Base-by-base conservation (phyloP, 805 yeast genomes). In the Suhomyces emberorum region DNA sequence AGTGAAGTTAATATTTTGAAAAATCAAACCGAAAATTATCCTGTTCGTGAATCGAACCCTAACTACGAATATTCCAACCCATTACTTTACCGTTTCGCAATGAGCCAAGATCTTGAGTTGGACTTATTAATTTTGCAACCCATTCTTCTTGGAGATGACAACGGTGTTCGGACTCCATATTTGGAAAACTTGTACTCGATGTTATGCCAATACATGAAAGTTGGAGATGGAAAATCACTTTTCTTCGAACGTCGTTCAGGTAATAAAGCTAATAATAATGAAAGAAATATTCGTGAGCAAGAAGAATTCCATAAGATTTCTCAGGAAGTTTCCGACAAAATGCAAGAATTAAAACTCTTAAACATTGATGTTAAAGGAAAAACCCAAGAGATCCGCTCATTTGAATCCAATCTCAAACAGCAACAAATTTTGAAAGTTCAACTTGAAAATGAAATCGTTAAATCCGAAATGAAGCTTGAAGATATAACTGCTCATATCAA, bases 61-160 rank as follows among this genome's bases (percentile, higher is more conserved):
- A 42, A 66, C 35, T 69, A 61, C 32, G 42, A 69, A 27, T 71
- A 71, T 43, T 68, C 77, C 11, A 85, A 88, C 28, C 62, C 70
- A 28, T 63, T 83, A 37, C 81, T 83, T 44, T 87, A 79, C 57
- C 81, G 82, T 51, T 86, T 77, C 51, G 74, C 63, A 54, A 72
- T 55, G 54, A 76, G 47, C 32, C 42, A 43, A 21, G 77, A 76
- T 29, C 57, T 86, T 41, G 78, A 82, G 42, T 68, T 84, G 28
- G 97, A 89, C 62, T 69, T 88, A 53, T 65, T 88, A 28, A 64
- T 89, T 36, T 72, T 89, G 43, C 95, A 88, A 54, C 95, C 96
- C 4, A 89, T 89, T 35, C 65, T 89, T 37, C 68, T 88, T 39
- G 95, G 93, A n/a, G 96, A 88, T 62, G 96, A 88, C 55, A 76